These are phyloP conservation scores for Citrus medica DNA, from an alignment of 345 rosid genomes.

Conservation along the genomic window DNA sequence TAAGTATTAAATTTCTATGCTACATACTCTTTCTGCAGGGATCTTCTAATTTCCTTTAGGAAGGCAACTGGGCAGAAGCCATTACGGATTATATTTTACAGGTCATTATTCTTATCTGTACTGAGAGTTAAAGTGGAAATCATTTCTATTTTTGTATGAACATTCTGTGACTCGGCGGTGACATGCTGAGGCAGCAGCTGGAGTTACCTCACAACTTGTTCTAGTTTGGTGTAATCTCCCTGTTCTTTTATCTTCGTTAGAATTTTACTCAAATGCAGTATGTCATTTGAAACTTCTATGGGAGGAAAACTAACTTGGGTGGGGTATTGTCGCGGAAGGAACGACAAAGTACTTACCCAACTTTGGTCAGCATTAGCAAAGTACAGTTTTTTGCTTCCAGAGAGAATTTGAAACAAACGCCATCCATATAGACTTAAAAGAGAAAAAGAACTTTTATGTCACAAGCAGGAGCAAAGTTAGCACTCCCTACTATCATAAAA, in stretches of 20 bases:
- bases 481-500: not conserved
- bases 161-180: not conserved
- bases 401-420: not conserved
- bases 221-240: not conserved
- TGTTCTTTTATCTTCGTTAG: not conserved
- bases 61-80: slow-evolving; percentile 99
- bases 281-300: not conserved
- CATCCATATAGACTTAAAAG: not conserved
- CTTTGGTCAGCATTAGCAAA: not conserved
- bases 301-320: not conserved
- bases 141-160: not conserved
- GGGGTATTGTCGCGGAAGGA: not conserved
- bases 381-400: not conserved
- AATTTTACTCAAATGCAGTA: not conserved
- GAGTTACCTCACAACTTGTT: not conserved
- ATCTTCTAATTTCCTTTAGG: slow-evolving; percentile 88
- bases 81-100: slow-evolving; percentile 90
- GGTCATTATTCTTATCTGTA: slow-evolving; percentile 33
- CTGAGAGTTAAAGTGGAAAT: not conserved
- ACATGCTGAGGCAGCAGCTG: not conserved
- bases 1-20: not conserved
- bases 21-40: slow-evolving; percentile 41
- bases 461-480: not conserved
- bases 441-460: not conserved
- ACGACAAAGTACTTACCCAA: not conserved